These are phyloP conservation scores for Solanum hybrid DNA, from an alignment of 305 asterid species.

Conservation along the genomic window DNA sequence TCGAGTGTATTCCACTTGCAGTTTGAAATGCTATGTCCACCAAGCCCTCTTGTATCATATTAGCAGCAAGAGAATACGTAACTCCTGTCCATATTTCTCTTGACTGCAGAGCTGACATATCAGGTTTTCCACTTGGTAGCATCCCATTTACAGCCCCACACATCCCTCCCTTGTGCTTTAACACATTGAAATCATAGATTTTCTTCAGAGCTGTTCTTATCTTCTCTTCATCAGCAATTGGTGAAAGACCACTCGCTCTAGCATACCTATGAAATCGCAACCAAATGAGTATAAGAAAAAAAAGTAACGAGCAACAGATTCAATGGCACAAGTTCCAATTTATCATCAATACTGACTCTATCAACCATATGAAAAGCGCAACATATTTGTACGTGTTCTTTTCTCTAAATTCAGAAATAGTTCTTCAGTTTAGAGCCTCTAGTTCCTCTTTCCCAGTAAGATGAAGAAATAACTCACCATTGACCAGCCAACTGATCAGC, in stretches of 20 bases:
- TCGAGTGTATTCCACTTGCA: constrained; percentile 63
- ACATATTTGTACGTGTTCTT: background rate
- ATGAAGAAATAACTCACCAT: constrained; percentile 37
- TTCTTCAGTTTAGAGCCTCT: background rate
- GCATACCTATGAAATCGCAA: constrained; percentile 54
- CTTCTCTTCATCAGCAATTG: constrained; percentile 77
- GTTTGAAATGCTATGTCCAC: constrained; percentile 73
- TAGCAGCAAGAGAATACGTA: constrained; percentile 81
- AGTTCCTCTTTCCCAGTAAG: background rate
- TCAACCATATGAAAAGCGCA: background rate
- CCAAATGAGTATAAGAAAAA: background rate
- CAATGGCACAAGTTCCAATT: background rate
- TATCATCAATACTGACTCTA: background rate
- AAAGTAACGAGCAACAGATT: background rate
- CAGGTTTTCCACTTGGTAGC: constrained; percentile 76
- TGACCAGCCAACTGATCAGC: constrained; percentile 96
- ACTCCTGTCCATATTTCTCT: constrained; percentile 90
- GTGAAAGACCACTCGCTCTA: constrained; percentile 73
- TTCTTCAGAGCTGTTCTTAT: constrained; percentile 59
- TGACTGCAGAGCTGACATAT: constrained; percentile 62
- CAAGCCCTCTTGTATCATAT: constrained; percentile 78
- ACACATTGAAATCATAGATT: constrained; percentile 64
- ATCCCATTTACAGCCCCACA: constrained; percentile 84
- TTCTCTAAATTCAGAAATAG: background rate
- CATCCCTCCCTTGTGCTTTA: constrained; percentile 64